phyloP scores from a whole-genome alignment of 2,329 filamentous ascomycete species.

The Aspergillus viridinutans region DNA sequence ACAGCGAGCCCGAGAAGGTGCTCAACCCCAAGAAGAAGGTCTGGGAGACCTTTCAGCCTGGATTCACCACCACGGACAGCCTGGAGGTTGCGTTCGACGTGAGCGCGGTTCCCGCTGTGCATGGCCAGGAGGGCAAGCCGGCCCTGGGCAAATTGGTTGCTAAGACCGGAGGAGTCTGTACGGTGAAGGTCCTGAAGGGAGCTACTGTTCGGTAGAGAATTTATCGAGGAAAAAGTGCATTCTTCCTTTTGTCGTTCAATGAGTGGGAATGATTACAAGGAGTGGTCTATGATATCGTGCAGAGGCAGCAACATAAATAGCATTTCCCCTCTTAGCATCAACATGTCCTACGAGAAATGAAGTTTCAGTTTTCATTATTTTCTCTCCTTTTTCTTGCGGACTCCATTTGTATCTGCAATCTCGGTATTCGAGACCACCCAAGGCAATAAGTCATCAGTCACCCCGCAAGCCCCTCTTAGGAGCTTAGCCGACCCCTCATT shows the following conservation, averaged over 20 bases:
- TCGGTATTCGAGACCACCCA: neutral
- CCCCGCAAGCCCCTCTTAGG: neutral
- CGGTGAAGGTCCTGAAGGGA: constrained; percentile 72
- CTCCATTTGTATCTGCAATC: neutral
- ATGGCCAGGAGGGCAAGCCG: constrained; percentile 57
- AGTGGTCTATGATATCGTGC: neutral
- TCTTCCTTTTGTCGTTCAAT: neutral
- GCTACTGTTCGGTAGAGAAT: constrained; percentile 72
- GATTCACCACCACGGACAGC: constrained; percentile 80
- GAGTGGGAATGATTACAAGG: neutral
- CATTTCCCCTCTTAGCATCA: neutral
- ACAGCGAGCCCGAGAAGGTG: constrained; percentile 85
- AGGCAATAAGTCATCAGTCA: neutral
- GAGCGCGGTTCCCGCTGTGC: constrained; percentile 67
- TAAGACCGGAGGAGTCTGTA: constrained; percentile 73
- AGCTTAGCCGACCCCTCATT: neutral
- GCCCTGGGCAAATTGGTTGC: constrained; percentile 65
- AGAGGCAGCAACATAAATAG: constrained; percentile 1
- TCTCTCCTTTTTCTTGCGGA: neutral
- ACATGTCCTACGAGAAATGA: constrained; percentile 10
- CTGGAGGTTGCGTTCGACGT: constrained; percentile 87
- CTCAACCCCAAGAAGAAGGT: constrained; percentile 99
- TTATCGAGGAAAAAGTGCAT: neutral
- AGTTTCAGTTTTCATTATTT: neutral
- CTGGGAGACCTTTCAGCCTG: constrained; percentile 95